Evolutionary conservation across 208 protist genomes (phyloP).

Genomic region (Tritrichomonas foetus): DNA sequence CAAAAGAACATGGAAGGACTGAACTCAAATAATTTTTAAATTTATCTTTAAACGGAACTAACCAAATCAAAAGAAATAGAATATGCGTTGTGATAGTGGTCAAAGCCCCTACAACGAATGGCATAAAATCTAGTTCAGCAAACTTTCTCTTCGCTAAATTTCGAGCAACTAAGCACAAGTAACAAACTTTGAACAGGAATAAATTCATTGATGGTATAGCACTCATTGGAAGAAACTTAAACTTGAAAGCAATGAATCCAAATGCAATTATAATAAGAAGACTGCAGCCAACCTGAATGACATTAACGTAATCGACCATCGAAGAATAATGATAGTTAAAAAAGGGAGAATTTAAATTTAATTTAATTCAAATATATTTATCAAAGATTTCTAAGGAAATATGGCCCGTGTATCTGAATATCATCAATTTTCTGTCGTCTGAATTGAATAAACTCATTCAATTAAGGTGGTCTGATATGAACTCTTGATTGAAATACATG

Average conservation of each 20-base stretch:
- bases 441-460: no score
- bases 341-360: background rate
- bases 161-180: background rate
- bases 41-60: background rate
- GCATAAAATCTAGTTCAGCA: background rate
- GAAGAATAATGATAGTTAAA: background rate
- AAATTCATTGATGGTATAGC: background rate
- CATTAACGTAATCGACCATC: background rate
- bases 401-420: no score
- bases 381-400: no score
- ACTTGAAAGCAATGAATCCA: background rate
- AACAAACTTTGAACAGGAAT: background rate
- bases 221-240: background rate
- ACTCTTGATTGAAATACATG: no score
- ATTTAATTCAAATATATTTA: no score
- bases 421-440: no score
- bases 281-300: background rate
- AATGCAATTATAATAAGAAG: background rate
- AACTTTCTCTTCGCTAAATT: background rate
- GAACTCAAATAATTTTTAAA: background rate
- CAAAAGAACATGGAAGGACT: background rate
- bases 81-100: background rate
- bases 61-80: background rate
- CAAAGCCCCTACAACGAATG: background rate
- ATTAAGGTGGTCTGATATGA: no score